A percentile compares a stretch with the other conserved stretches of the same genome.
Evolutionary conservation across 441 rosid species (phyloP).

Genomic region (Syzygium malaccense): DNA sequence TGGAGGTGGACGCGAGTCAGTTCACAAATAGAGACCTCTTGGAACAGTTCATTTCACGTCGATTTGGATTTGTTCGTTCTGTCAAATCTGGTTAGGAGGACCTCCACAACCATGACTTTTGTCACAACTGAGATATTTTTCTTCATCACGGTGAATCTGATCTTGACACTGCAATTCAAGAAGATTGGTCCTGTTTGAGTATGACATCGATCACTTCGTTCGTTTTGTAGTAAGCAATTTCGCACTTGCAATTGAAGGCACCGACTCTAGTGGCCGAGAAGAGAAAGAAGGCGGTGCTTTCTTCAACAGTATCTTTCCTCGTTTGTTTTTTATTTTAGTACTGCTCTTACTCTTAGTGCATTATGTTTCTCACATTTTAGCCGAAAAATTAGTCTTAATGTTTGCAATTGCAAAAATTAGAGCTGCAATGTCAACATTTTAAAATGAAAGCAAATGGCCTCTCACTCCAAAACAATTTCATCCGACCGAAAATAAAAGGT

Average conservation of each 20-base stretch:
- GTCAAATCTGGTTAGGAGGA: no score
- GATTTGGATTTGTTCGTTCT: neutral
- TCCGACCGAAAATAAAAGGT: neutral
- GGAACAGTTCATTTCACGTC: neutral
- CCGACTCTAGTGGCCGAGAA: neutral
- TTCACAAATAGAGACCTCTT: neutral
- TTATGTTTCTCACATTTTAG: neutral
- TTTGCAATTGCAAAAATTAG: neutral
- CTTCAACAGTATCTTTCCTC: neutral
- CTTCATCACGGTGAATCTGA: neutral
- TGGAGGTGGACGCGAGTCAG: neutral
- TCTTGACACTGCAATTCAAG: no score
- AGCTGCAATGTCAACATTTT: neutral
- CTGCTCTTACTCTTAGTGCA: neutral
- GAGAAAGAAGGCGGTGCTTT: neutral
- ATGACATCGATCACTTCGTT: no score
- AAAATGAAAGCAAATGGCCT: neutral
- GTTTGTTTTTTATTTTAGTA: no score
- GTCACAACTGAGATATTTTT: neutral
- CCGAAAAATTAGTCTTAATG: no score
- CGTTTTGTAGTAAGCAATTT: no score
- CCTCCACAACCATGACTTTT: no score
- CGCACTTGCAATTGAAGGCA: no score
- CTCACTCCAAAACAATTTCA: neutral
- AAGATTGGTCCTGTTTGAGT: no score